A percentile compares a stretch with the other conserved stretches of the same genome.
Conservation (phyloP, 306 rosid species). For the Prunus padus region DNA sequence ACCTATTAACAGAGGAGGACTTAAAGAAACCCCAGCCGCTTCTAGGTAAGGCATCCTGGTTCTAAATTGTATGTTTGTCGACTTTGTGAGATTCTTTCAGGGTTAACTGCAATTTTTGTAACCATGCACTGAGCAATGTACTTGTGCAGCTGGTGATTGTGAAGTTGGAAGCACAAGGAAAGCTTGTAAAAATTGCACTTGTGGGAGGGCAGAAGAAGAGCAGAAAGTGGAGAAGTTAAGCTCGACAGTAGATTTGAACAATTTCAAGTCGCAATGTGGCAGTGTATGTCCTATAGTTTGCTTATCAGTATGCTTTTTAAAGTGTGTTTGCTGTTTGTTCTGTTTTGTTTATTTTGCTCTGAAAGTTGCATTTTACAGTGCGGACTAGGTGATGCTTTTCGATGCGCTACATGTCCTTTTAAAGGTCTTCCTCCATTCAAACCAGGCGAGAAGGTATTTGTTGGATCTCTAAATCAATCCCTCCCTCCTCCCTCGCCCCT, state of each 20-base stretch:
- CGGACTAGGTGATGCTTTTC: constrained; percentile 96
- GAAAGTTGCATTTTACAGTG: constrained; percentile 61
- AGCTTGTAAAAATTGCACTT: constrained; percentile 90
- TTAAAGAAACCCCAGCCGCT: constrained; percentile 70
- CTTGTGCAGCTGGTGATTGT: constrained; percentile 66
- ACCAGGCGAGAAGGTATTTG: constrained; percentile 86
- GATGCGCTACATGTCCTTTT: constrained; percentile 93
- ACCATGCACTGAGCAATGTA: constrained; percentile 4
- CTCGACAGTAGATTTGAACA: constrained; percentile 64
- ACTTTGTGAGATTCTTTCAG: not conserved
- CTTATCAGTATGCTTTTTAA: not conserved
- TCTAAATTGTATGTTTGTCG: not conserved
- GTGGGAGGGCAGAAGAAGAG: constrained; percentile 95
- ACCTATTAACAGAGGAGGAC: constrained; percentile 85
- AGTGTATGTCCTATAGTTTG: constrained; percentile 45
- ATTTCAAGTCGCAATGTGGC: constrained; percentile 95
- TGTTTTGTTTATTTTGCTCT: constrained; percentile 21
- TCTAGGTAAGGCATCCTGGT: constrained; percentile 37
- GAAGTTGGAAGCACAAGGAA: constrained; percentile 82
- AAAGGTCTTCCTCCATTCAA: constrained; percentile 93
- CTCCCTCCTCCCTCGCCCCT: not conserved
- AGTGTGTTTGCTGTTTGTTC: not conserved
- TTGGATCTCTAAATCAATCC: not conserved
- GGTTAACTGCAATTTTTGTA: not conserved
- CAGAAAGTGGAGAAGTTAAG: constrained; percentile 73